Evolutionary conservation across 176 grass and related monocot genomes (phyloP).

Genomic region (Musa itinerans): DNA sequence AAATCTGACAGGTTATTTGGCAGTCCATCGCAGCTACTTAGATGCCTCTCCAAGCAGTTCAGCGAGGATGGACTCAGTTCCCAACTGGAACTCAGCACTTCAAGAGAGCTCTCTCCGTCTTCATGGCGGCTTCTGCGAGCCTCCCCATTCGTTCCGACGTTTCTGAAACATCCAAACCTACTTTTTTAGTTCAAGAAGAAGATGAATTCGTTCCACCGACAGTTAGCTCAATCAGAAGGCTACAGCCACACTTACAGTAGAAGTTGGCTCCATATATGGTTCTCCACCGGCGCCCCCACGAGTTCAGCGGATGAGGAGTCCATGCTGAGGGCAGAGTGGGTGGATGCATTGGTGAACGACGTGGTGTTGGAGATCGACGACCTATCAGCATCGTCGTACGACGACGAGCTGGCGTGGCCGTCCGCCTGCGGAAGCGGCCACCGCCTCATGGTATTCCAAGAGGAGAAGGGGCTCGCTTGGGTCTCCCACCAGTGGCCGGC

Average conservation of each 20-base stretch:
- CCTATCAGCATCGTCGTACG: background rate
- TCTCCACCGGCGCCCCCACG: background rate
- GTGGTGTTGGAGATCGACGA: background rate
- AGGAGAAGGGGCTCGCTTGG: background rate
- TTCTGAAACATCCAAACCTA: background rate
- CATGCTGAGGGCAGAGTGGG: background rate
- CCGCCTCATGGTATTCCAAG: background rate
- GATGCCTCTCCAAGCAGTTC: no score
- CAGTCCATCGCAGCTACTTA: background rate
- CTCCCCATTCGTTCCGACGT: background rate
- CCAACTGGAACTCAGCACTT: background rate
- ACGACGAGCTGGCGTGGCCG: background rate
- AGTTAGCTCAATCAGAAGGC: no score
- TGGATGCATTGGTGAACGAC: background rate
- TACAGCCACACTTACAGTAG: background rate
- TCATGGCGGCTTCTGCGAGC: background rate
- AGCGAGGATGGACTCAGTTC: no score
- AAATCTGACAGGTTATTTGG: background rate
- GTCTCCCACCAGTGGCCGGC: background rate
- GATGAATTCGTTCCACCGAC: background rate
- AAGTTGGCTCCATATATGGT: constrained; percentile 2
- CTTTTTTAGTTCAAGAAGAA: background rate
- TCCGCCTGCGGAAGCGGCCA: background rate
- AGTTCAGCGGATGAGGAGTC: constrained; percentile 6
- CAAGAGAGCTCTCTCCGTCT: background rate